Evolutionary conservation across 495 filamentous ascomycete species (phyloP), one percentile per base, ranked within the genome.

Genomic region (Aspergillus kassunensis): DNA sequence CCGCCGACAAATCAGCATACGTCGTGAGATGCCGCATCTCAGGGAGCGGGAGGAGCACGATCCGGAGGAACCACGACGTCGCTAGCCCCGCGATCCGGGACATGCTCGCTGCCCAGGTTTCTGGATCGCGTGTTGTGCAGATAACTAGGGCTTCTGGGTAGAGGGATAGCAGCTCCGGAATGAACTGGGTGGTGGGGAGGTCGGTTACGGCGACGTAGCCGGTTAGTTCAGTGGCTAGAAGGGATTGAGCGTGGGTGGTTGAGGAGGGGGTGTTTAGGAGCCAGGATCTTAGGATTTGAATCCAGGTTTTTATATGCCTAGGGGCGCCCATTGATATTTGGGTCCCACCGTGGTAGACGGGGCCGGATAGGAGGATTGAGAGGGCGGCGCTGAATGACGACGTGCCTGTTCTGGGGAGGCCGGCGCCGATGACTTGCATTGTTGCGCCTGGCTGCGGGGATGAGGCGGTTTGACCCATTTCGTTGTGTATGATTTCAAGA

Each of bases 181-280:
- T 33, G 20, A 65, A 45, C 27, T 68, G 62, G 0, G 47, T 35
- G 8, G 59, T 59, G 4, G 65, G 67, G n/a, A 59, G 30, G 50
- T 67, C 67, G 25, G 63, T 64, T 29, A 60, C 63, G 44, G 82
- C 65, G 4, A 81, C 80, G 65, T 93, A 88, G 41, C 83, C 76
- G 51, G 71, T 75, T 13, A 90, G 74, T 44, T 78, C n/a, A n/a
- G 78, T 52, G 86, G 87, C 53, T 87, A 87, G 65, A 95, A 88
- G 20, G 89, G 69, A 2, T 74, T 79, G 30, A 92, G 82, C 70
- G 92, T 88, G 47, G 85, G 87, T 35, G 76, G 51, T 33, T 49
- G 30, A 30, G 58, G 41, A 2, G 33, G 8, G 2, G 33, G 35
- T 4, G n/a, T 41, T 4, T 36, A 30, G 18, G 46, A 58, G 45